Evolutionary conservation across 805 yeast species (phyloP), one percentile per base, ranked within the genome.

Genomic region (Barnettozyma siamensis): DNA sequence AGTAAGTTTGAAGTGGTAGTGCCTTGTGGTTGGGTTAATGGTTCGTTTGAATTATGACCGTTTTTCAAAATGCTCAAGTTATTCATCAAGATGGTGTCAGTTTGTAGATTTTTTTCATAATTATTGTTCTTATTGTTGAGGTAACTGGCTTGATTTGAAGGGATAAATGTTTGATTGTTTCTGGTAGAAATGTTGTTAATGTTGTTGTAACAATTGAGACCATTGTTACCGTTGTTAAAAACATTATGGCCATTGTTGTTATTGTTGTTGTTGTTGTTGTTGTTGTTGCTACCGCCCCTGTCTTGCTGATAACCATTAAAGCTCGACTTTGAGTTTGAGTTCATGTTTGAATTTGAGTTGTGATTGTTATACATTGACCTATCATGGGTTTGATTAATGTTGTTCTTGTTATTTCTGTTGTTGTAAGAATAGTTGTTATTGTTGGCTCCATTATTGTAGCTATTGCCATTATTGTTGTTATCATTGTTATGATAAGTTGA

Each of bases 391-490:
- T 8, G 11, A 11, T n/a, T 29, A n/a, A n/a, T n/a, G 15, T 29
- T 29, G 18, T 9, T n/a, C 18, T 8, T 7, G 31, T 29, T 29
- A 18, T 26, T 26, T 13, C 11, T 26, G n/a, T 26, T 26, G 11
- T 13, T 7, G 11, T 26, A 26, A 8, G 29, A 26, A 26, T 26
- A 26, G n/a, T 26, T 35, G 16, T 35, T 17, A 23, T 33, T 15
- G 27, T 41, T 38, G 31, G 37, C 40, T 12, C 38, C 39, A 35
- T 18, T 40, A 35, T 42, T 45, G 32, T 42, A 23, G 18, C 24
- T 21, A 30, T 32, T 17, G 8, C 28, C 21, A 13, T 19, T 20
- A 18, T 30, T 16, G 28, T 27, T 41, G 19, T 17, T 41, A 17
- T 10, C 19, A 19, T 30, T 15, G 18, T 17, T 36, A 26, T 41